phyloP scores from a whole-genome alignment of 176 grass and related monocot species.

The Oryza glumipatula region DNA sequence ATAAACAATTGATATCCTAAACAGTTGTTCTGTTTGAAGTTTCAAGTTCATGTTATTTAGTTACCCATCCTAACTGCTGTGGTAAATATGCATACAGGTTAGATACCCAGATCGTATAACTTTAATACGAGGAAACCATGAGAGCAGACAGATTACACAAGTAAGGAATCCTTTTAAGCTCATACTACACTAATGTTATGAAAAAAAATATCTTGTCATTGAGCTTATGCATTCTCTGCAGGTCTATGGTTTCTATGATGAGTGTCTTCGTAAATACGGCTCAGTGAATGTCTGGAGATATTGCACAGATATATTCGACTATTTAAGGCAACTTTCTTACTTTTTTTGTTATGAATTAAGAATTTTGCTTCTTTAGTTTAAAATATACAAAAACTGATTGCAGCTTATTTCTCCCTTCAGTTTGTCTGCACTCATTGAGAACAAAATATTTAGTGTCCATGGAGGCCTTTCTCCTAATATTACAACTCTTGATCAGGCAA shows the following conservation, averaged over 20 bases:
- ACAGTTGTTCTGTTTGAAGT: neutral
- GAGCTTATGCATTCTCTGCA: constrained; percentile 35
- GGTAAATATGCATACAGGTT: constrained; percentile 62
- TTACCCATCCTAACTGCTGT: neutral
- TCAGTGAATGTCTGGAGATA: constrained; percentile 99
- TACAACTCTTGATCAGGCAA: constrained; percentile 89
- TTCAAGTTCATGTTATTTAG: neutral
- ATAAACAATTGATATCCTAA: neutral
- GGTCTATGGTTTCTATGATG: constrained; percentile 99
- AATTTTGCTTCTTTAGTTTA: constrained; percentile 14
- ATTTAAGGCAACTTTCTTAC: constrained; percentile 74
- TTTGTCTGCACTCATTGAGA: constrained; percentile 97
- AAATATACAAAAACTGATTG: constrained; percentile 30
- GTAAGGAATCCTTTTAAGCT: constrained; percentile 46
- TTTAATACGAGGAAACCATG: constrained; percentile 97
- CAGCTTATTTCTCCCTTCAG: constrained; percentile 51
- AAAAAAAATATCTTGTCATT: neutral
- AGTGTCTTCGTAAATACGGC: constrained; percentile 96
- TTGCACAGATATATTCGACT: constrained; percentile 99
- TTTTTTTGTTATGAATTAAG: constrained; percentile 28
- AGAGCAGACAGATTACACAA: constrained; percentile 99
- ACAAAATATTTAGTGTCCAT: constrained; percentile 99
- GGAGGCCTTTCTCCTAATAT: constrained; percentile 94
- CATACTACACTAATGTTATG: constrained; percentile 24
- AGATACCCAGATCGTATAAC: constrained; percentile 99